Base-by-base conservation (phyloP, 2,329 filamentous ascomycete species). In the Grosmannia huntii region DNA sequence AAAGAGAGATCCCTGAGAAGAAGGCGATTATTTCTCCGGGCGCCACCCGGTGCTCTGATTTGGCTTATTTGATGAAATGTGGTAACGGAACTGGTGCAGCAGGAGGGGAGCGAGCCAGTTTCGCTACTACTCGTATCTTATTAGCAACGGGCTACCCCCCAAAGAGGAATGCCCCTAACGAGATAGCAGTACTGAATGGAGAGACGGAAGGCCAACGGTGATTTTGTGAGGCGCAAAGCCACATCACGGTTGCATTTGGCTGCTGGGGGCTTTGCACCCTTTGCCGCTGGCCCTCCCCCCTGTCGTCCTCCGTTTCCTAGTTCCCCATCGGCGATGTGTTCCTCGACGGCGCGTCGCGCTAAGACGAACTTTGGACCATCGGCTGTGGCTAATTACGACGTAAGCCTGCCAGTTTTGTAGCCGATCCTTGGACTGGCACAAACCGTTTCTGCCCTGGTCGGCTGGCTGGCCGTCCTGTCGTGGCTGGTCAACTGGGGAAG, bases 1-100 rank as follows among this genome's bases (percentile, higher is more conserved):
- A 28, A 27, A 51, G 16, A 23, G 27, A 51, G 23, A 16, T 12
- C 9, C 12, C 21, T 36, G 25, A 19, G 27, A 36, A 19, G 27
- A 33, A 12, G 53, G 53, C 53, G 53, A 54, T 23, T 54, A 54
- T 38, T 54, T 54, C 53, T 44, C 53, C 53, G 53, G 36, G 21
- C 53, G 21, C 28, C 23, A 23, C 41, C 36, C 23, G 9, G n/a
- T n/a, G n/a, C 14, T 16, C 10, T 21, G 14, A 33, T 53, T 38
- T n/a, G 33, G n/a, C 33, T 53, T 53, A 53, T 53, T 41, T 33
- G n/a, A 51, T 38, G 31, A 38, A 38, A 53, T 53, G 31, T 36
- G 31, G 51, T 53, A 53, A 53, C 31, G n/a, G n/a, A 25, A 19
- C 28, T 1, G 31, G 2, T n/a, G 28, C n/a, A 9, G n/a, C n/a